These are phyloP conservation scores for Phlyctochytrium arcticum DNA, from an alignment of 192 early-diverging fungal species.

Conservation along the genomic window DNA sequence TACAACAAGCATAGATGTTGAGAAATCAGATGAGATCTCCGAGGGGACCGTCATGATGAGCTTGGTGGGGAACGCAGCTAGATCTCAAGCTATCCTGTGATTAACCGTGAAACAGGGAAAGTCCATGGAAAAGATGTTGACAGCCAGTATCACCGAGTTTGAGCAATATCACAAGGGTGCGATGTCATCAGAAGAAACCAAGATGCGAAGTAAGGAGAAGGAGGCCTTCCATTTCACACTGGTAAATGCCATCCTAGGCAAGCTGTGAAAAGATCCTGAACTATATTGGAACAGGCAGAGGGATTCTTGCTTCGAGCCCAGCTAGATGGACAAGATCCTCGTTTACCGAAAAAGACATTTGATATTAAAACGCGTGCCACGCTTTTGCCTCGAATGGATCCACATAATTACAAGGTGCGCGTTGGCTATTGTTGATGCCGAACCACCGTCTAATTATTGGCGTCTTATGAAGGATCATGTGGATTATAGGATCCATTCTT, in stretches of 20 bases:
- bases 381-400: slow-evolving; percentile 76
- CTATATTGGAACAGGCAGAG: slow-evolving; percentile 53
- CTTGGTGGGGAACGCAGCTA: slow-evolving; percentile 43
- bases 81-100: neutral
- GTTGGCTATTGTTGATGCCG: neutral
- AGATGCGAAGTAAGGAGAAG: too few species aligned
- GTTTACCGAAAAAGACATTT: slow-evolving; percentile 76
- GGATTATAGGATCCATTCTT: slow-evolving; percentile 66
- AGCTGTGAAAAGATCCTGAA: neutral
- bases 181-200: too few species aligned
- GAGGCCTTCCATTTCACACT: slow-evolving; percentile 1
- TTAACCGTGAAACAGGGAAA: slow-evolving; percentile 52
- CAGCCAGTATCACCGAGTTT: slow-evolving; percentile 63
- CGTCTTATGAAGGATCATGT: slow-evolving; percentile 31
- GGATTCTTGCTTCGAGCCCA: slow-evolving; percentile 84
- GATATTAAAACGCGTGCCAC: slow-evolving; percentile 90
- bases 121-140: slow-evolving; percentile 84
- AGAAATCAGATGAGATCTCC: slow-evolving; percentile 67
- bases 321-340: slow-evolving; percentile 76
- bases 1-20: slow-evolving; percentile 74
- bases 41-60: slow-evolving; percentile 67
- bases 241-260: neutral
- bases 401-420: slow-evolving; percentile 63
- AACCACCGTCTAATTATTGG: slow-evolving; percentile 11
- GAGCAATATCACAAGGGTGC: slow-evolving; percentile 60